Percentiles rank a stretch among this genome's conserved stretches.
Conservation (phyloP, 768 basidiomycete species). For the Lentinula sp. region DNA sequence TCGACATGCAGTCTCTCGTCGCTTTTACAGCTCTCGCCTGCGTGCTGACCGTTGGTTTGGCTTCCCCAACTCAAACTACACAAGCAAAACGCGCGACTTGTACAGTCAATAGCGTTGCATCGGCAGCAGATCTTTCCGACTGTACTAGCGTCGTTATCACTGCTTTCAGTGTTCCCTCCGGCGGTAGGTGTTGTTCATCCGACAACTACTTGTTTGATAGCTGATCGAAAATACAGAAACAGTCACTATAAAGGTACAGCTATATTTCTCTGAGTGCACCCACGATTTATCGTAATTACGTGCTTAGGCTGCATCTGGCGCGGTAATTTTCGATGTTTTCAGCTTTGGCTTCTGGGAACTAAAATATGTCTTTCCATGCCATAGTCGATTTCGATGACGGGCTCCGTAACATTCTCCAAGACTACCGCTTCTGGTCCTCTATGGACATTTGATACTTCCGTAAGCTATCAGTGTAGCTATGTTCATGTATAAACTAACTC, state of each 20-base stretch:
- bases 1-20: neutral
- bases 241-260: neutral
- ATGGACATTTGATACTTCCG: neutral
- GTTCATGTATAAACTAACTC: neutral
- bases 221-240: neutral
- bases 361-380: neutral
- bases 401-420: neutral
- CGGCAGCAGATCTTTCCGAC: constrained; percentile 8
- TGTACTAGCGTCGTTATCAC: constrained; percentile 15
- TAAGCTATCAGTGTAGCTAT: neutral
- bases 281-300: no score
- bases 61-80: neutral
- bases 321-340: neutral
- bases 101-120: constrained; percentile 16
- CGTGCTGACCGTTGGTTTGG: neutral
- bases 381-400: neutral
- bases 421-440: neutral
- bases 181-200: constrained; percentile 2
- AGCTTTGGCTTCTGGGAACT: neutral
- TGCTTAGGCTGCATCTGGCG: constrained; percentile 1
- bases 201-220: neutral
- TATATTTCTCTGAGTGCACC: neutral
- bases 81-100: constrained; percentile 16
- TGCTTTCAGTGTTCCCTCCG: constrained; percentile 12
- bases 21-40: neutral